Evolutionary conservation across 1,284 basidiomycete species (phyloP).

Genomic region (Somion occarium): DNA sequence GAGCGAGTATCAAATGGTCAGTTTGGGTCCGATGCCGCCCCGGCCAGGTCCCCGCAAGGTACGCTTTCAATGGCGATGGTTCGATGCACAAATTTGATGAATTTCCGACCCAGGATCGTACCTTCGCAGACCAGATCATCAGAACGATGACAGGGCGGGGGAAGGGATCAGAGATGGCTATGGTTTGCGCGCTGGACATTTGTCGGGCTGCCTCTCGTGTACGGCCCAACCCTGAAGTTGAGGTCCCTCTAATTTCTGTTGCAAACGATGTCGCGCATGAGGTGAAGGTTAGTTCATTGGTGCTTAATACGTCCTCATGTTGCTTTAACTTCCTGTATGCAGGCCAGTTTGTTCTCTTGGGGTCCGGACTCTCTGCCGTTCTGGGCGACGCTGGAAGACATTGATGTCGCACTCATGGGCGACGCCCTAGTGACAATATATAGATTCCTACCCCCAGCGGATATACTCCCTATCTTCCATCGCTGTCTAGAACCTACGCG

Average conservation of each 20-base stretch:
- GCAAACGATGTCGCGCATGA: constrained; percentile 76
- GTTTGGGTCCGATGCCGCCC: constrained; percentile 18
- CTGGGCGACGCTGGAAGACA: constrained; percentile 66
- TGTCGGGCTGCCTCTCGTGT: constrained; percentile 77
- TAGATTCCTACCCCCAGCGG: constrained; percentile 62
- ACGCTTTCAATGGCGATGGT: neutral
- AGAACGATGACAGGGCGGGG: constrained; percentile 45
- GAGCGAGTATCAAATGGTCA: constrained; percentile 43
- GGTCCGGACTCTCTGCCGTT: constrained; percentile 29
- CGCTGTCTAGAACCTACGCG: constrained; percentile 69
- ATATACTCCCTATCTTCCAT: constrained; percentile 54
- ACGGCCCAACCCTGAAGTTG: constrained; percentile 50
- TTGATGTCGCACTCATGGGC: constrained; percentile 77
- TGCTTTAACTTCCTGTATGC: neutral
- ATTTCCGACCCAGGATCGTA: constrained; percentile 24
- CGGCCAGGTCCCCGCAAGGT: constrained; percentile 22
- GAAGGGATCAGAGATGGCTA: constrained; percentile 58
- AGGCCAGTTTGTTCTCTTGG: too few species aligned
- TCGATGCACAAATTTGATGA: neutral
- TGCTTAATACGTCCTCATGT: constrained; percentile 8
- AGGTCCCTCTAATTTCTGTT: constrained; percentile 65
- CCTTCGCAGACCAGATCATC: constrained; percentile 54
- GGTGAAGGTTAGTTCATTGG: constrained; percentile 53
- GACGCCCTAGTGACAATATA: constrained; percentile 72
- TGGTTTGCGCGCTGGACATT: constrained; percentile 78